A percentile compares a stretch with the other conserved stretches of the same genome.
These are phyloP conservation scores for Filosporella fistucella DNA, from an alignment of 495 filamentous ascomycete genomes.

Conservation along the genomic window DNA sequence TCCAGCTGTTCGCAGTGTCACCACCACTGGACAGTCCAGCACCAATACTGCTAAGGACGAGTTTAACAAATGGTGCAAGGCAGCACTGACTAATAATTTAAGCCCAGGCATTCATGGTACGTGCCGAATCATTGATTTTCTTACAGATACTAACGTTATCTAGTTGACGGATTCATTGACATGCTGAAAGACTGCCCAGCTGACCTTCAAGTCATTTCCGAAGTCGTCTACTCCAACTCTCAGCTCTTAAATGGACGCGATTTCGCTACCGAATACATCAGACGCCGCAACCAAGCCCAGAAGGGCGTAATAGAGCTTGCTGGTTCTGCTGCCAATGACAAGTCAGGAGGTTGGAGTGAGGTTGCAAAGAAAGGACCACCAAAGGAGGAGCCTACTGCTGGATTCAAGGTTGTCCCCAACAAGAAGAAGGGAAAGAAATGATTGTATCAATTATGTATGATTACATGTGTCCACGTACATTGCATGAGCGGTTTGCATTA, in stretches of 20 bases:
- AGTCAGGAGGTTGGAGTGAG: constrained; percentile 80
- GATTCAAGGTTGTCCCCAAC: constrained; percentile 83
- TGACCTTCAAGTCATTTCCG: constrained; percentile 76
- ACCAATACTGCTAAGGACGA: constrained; percentile 68
- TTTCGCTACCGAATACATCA: constrained; percentile 91
- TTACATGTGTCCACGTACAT: constrained; percentile 14
- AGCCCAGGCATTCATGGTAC: constrained; percentile 57
- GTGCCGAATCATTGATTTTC: constrained; percentile 13
- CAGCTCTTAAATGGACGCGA: constrained; percentile 85
- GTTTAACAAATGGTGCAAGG: constrained; percentile 87
- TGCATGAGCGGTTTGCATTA: too few relatives aligned
- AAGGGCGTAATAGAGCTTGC: constrained; percentile 69
- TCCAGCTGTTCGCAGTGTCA: constrained; percentile 17
- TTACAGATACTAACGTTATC: constrained; percentile 23
- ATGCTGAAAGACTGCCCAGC: constrained; percentile 69
- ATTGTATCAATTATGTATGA: constrained; percentile 25
- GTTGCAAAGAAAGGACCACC: constrained; percentile 82
- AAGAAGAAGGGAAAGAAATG: constrained; percentile 91
- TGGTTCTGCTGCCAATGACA: constrained; percentile 39
- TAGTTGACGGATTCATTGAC: constrained; percentile 78
- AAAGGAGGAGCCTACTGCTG: constrained; percentile 46
- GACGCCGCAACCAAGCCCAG: constrained; percentile 86
- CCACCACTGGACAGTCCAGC: constrained; percentile 37
- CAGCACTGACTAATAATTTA: constrained; percentile 58
- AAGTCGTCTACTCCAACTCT: constrained; percentile 80